Base-by-base conservation (phyloP, 352 stramenopile species). In the Phytophthora sojae region DNA sequence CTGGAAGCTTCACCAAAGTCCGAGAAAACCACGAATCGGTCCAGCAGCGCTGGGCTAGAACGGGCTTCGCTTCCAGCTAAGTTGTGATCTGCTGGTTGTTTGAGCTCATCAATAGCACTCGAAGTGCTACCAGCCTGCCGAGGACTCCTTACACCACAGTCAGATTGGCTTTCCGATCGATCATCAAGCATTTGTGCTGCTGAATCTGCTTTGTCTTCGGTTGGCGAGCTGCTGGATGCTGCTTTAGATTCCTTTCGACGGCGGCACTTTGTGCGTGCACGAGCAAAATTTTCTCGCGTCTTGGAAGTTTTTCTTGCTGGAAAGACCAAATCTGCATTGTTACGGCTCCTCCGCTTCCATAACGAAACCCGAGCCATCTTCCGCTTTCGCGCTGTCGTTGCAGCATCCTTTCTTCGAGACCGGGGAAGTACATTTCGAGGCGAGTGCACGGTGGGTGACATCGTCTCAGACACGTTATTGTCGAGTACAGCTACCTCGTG, bases 11-110 rank as follows among this genome's bases (percentile, higher is more conserved):
- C 30, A 3, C 12, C n/a, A 17, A 14, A 42, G 37, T 39, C 21
- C 1, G 50, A 53, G 35, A 73, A 76, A 29, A 76, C 6, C 15
- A 73, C 50, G 25, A 76, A 73, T 8, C 5, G 45, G 57, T 65
- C 19, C 6, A 45, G 29, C 23, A 39, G 12, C 17, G 3, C 25
- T 32, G 32, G 7, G 9, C 1, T 72, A 17, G 57, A 23, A 15
- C 19, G 37, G 29, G 39, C 2, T 35, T 42, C 19, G 12, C 51
- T 42, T 35, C n/a, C 37, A 19, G 42, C 3, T 29, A 44, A 29
- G 21, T 7, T 37, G 21, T 26, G 0, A 17, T 58, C 52, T 14
- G 6, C 21, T 42, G 17, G 42, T 6, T 44, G 6, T 30, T 67
- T n/a, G 9, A 23, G 23, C n/a, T 39, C 37, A 49, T 6, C 12